Evolutionary conservation across 179 eudicot genomes (phyloP).

Genomic region (Carnegiea gigantea): DNA sequence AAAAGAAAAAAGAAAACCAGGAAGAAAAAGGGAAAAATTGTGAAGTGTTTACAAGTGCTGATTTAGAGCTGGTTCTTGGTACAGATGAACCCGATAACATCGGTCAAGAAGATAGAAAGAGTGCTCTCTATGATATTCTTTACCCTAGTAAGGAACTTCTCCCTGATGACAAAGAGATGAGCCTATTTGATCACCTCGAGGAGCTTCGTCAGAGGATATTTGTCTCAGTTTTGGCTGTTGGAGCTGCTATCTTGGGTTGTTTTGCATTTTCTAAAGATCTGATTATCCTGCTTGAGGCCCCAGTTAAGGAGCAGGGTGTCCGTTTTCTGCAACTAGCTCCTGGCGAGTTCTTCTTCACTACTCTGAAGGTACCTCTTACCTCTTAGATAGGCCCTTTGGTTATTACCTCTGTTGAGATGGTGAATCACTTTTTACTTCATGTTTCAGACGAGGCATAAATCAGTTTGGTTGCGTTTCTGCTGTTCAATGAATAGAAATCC

Average conservation of each 20-base stretch:
- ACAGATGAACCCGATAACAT: slow-evolving; percentile 40
- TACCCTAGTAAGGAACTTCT: slow-evolving; percentile 92
- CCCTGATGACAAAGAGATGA: slow-evolving; percentile 98
- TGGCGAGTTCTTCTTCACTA: slow-evolving; percentile 98
- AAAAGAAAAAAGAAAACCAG: neutral
- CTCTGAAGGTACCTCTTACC: slow-evolving; percentile 63
- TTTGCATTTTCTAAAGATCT: slow-evolving; percentile 90
- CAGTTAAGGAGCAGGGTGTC: slow-evolving; percentile 88
- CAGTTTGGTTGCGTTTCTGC: neutral
- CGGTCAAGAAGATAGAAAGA: slow-evolving; percentile 37
- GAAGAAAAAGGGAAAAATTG: neutral
- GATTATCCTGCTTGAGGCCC: slow-evolving; percentile 82
- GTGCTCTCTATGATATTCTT: slow-evolving; percentile 69
- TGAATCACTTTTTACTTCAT: neutral
- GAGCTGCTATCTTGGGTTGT: slow-evolving; percentile 87
- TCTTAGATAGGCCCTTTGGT: neutral
- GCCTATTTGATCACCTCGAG: slow-evolving; percentile 87
- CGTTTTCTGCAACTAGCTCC: slow-evolving; percentile 93
- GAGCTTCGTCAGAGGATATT: slow-evolving; percentile 84
- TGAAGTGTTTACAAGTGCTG: slow-evolving; percentile 16
- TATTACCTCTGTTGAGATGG: slow-evolving; percentile 2
- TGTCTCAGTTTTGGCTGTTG: slow-evolving; percentile 91
- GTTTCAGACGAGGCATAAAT: neutral
- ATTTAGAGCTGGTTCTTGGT: slow-evolving; percentile 36
- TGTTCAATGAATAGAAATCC: neutral